Evolutionary conservation across 345 rosid genomes (phyloP), one percentile per base, ranked within the genome.

Genomic region (Dovyalis caffra): DNA sequence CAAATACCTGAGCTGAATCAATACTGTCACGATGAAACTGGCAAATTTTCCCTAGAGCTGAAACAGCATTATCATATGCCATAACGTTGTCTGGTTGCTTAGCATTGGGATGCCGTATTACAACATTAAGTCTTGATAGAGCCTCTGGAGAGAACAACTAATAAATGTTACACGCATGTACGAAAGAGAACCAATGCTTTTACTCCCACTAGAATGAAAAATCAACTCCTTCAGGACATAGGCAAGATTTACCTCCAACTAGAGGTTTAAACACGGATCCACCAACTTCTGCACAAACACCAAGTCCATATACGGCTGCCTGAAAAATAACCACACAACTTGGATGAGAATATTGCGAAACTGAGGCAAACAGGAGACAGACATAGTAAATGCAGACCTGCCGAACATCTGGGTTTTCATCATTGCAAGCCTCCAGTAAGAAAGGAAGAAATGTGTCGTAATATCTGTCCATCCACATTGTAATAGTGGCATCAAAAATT

Each of bases 41-140:
- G 79, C 97, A 93, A 78, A 93, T 91, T 86, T 96, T 96, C 81
- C 99, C 99, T 68, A 96, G 87, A 65, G 99, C 97, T 28, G 99
- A 96, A 76, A 96, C 99, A 79, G 99, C 99, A 88, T 96, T 96
- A 80, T 96, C 99, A 87, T 93, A 92, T 73, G 95, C 99, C 99
- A 93, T 93, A 56, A 92, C 77, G 78, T 93, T 90, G 80, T 93
- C 99, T 60, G 98, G 64, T 71, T 88, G 90, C 84, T 85, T 79
- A 26, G 99, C 95, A 78, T 85, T 90, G 61, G 98, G 95, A 75
- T 88, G 89, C 71, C 86, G 82, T 70, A 96, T 83, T 82, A 96
- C 98, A 81, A 90, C 86, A 84, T 92, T 93, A 77, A 96, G 77
- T 85, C 99, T 92, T 68, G 99, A 93, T 64, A 96, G 85, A 68